phyloP scores from a whole-genome alignment of 495 filamentous ascomycete genomes.

The Geopyxis carbonaria region DNA sequence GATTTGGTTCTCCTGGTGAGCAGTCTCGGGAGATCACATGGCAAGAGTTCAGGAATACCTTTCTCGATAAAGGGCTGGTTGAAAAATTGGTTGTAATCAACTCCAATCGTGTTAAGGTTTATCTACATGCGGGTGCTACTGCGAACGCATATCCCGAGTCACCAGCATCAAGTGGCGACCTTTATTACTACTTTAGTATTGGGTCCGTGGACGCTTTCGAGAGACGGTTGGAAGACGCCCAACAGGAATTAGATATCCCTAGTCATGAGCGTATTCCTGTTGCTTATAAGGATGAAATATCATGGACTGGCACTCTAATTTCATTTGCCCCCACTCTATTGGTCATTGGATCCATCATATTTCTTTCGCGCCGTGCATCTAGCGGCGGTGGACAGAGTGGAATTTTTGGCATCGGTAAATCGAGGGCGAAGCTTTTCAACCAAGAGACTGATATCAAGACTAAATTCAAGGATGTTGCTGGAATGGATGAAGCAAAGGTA shows the following conservation, averaged over 20 bases:
- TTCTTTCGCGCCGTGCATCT: conserved; percentile 45
- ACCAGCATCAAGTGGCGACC: conserved; percentile 46
- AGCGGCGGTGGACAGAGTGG: conserved; percentile 50
- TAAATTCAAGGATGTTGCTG: conserved; percentile 92
- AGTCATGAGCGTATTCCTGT: conserved; percentile 75
- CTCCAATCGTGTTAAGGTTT: conserved; percentile 55
- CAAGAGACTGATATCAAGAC: conserved; percentile 90
- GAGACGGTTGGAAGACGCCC: conserved; percentile 66
- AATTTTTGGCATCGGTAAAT: conserved; percentile 89
- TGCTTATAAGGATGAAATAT: conserved; percentile 61
- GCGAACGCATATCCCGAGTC: conserved; percentile 67
- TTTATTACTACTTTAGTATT: conserved; percentile 75
- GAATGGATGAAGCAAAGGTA: conserved; percentile 94
- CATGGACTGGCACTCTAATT: conserved; percentile 44
- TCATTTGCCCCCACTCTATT: conserved; percentile 74
- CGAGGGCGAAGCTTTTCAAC: conserved; percentile 88
- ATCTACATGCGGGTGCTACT: conserved; percentile 68
- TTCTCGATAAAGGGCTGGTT: conserved; percentile 88
- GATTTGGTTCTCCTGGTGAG: conserved; percentile 47
- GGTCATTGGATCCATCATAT: conserved; percentile 65
- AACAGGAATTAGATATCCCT: conserved; percentile 72
- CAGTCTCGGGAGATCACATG: conserved; percentile 72
- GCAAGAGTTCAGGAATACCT: conserved; percentile 86
- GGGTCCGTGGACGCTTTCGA: conserved; percentile 90
- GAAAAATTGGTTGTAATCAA: conserved; percentile 77